A percentile compares a stretch with the other conserved stretches of the same genome.
Conservation (phyloP, 331 rosid species). For the Saraca asoca region DNA sequence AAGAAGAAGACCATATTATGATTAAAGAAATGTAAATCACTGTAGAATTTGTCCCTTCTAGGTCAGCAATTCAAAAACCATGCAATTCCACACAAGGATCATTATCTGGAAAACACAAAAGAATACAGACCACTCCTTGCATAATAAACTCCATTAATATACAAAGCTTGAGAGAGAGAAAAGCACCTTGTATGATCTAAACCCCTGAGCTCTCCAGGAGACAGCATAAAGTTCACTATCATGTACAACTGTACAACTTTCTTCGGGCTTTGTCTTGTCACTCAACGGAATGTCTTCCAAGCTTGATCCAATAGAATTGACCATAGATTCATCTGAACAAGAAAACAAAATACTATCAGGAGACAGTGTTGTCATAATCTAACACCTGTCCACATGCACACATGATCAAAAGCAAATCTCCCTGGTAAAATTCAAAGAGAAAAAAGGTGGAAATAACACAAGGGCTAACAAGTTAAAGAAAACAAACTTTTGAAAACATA, state of each 20-base stretch:
- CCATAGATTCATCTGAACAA: constrained; percentile 43
- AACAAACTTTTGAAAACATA: background rate
- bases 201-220: constrained; percentile 58
- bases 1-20: background rate
- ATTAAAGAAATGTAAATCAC: background rate
- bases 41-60: background rate
- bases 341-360: constrained; percentile 21
- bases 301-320: constrained; percentile 35
- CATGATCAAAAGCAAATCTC: background rate
- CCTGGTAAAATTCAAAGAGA: background rate
- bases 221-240: constrained; percentile 57
- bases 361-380: constrained; percentile 2
- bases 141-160: background rate
- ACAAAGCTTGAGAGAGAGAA: constrained; percentile 16
- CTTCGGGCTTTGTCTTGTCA: constrained; percentile 48
- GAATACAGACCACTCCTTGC: background rate
- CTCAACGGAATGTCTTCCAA: constrained; percentile 64
- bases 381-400: background rate
- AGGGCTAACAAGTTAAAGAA: constrained; percentile 1
- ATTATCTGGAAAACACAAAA: background rate
- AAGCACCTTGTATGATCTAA: constrained; percentile 76
- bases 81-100: background rate
- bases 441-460: background rate
- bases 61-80: background rate
- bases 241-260: constrained; percentile 53